Evolutionary conservation across 2,329 filamentous ascomycete genomes (phyloP), one percentile per base, ranked within the genome.

Genomic region (Chaetomiaceae sp.): DNA sequence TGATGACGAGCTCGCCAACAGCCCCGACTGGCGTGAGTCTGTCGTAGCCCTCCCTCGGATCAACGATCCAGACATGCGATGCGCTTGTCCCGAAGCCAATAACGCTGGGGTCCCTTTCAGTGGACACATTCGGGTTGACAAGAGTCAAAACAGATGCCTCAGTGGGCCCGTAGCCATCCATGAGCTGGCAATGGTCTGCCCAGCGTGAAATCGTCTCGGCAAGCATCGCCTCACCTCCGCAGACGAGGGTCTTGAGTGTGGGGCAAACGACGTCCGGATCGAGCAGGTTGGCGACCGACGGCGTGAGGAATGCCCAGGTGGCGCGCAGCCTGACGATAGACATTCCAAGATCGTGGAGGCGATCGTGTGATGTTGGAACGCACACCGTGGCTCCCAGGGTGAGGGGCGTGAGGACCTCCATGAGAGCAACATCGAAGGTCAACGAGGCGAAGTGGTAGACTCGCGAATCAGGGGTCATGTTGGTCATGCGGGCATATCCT

Each of bases 361-460:
- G 66, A 14, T 72, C 66, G 15, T 70, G 63, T 25, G 73, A 71
- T 1, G 67, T 71, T 1, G 71, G 70, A 6, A 74, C 66, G 48
- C 72, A 74, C 2, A 74, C 64, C 38, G 67, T 70, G 0, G 52
- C 50, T 0, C 60, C 53, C 19, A 60, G 25, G 4, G 58, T 61
- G 14, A 66, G 55, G 3, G 65, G 43, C 1, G 58, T 51, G 2
- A 63, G 19, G 2, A 67, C 60, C 22, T 60, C 56, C 25, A 59
- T 56, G 14, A 65, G 61, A 15, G 68, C 62, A 1, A 56, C 61
- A 36, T 68, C 66, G 8, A 60, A 63, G 4, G 56, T 58, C 19
- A 56, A 53, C 17, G 59, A 59, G 14, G 58, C 53, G 25, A 61
- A 60, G 29, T 60, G 57, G 4, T 55, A 52, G 19, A 55, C 58